phyloP scores from a whole-genome alignment of 768 basidiomycete species.

The Tricholoma saponaceum region DNA sequence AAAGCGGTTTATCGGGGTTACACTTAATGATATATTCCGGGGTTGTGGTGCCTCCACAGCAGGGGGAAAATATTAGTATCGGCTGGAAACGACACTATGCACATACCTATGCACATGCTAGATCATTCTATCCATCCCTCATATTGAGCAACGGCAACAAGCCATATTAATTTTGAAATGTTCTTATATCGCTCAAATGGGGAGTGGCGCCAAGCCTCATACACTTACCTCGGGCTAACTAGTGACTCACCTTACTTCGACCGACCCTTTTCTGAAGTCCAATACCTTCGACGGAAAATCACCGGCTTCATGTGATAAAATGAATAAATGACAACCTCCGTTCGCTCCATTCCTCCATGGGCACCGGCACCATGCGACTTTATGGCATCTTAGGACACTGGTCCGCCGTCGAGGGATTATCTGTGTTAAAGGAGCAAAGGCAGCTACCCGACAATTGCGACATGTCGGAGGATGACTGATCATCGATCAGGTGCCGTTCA shows the following conservation, averaged over 20 bases:
- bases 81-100: neutral
- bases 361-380: neutral
- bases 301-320: neutral
- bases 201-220: neutral
- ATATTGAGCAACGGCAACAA: slow-evolving; percentile 53
- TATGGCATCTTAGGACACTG: neutral
- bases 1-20: slow-evolving; percentile 51
- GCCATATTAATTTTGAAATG: neutral
- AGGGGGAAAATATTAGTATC: slow-evolving; percentile 52
- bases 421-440: neutral
- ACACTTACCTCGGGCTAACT: neutral
- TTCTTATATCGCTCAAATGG: neutral
- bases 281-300: slow-evolving; percentile 70
- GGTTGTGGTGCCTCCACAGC: slow-evolving; percentile 45
- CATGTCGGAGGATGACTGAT: neutral
- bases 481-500: neutral
- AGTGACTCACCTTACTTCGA: slow-evolving; percentile 39
- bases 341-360: neutral
- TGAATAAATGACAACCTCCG: neutral
- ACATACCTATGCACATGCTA: neutral
- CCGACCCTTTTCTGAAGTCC: slow-evolving; percentile 75
- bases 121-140: slow-evolving; percentile 30
- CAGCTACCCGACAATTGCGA: neutral
- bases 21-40: neutral
- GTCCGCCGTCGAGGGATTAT: neutral